Evolutionary conservation across 2,329 filamentous ascomycete genomes (phyloP), one percentile per base, ranked within the genome.

Genomic region (Colletotrichum sp.): DNA sequence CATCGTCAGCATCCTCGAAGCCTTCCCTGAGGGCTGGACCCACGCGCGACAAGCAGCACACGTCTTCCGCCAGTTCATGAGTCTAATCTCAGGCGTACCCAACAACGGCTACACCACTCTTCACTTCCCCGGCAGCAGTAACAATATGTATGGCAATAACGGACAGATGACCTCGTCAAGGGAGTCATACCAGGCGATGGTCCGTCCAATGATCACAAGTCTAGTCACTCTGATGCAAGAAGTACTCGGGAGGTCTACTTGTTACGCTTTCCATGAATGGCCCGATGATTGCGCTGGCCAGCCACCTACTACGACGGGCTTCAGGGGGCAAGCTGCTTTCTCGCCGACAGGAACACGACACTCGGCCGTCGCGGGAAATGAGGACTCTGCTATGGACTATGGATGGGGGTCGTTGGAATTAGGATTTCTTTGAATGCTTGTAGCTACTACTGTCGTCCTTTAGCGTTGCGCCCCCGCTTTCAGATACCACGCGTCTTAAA

Each of bases 11-110:
- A 82, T 86, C 26, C 81, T 86, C 16, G 83, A 86, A 55, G 84
- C 85, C 10, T 87, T 87, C 72, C 81, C 85, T 0, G 80, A 81
- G 15, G 79, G 78, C 30, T 87, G 85, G 85, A 60, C 75, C 6
- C 78, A 80, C 6, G 84, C 85, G 3, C 83, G 81, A 18, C 82
- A 82, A n/a, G 84, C 82, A 10, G 83, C 83, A 6, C 80, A 80
- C 12, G 79, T 86, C 26, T 79, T 86, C 52, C 83, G 78, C 52
- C 83, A 80, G 80, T 85, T 82, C 71, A 74, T 81, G 32, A 70
- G 69, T 5, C 64, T 80, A 7, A 72, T 81, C 3, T 74, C 78
- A 12, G 76, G 77, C 7, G 71, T 77, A n/a, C 59, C 78, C 8
- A 76, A 75, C 32, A 72, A 79, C 32, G 77, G 76, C 16, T 76